These are phyloP conservation scores for Tricholoma bakamatsutake DNA, from an alignment of 768 basidiomycete species.

Conservation along the genomic window DNA sequence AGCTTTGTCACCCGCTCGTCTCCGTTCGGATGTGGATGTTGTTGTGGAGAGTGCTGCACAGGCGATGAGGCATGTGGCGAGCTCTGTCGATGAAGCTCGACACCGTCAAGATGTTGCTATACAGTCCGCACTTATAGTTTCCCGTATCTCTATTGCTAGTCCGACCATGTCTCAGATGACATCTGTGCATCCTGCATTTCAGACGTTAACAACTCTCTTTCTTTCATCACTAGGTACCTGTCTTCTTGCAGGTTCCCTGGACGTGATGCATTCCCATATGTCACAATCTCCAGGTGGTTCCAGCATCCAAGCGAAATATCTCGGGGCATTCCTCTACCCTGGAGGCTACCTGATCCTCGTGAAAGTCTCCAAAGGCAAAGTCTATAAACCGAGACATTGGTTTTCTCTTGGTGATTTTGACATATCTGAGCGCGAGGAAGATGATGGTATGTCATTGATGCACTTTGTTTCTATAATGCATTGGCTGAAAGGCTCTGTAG, in stretches of 20 bases:
- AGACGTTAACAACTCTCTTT: constrained; percentile 47
- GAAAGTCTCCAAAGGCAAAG: constrained; percentile 74
- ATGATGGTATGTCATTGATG: constrained; percentile 58
- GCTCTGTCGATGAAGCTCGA: constrained; percentile 77
- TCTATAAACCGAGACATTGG: constrained; percentile 88
- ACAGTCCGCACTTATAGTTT: constrained; percentile 64
- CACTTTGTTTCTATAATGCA: neutral
- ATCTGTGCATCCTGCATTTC: constrained; percentile 24
- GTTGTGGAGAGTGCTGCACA: constrained; percentile 50
- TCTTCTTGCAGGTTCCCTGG: constrained; percentile 77
- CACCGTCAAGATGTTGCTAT: constrained; percentile 56
- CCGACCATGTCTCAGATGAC: constrained; percentile 21
- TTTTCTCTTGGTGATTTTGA: constrained; percentile 73
- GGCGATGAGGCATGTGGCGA: constrained; percentile 73
- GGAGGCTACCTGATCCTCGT: constrained; percentile 84
- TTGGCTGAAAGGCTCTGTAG: constrained; percentile 33
- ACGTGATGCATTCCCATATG: constrained; percentile 73
- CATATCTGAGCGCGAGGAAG: constrained; percentile 58
- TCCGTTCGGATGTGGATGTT: constrained; percentile 32
- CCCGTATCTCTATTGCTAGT: constrained; percentile 47
- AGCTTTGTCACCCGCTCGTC: constrained; percentile 14
- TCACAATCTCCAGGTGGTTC: constrained; percentile 37
- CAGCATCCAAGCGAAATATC: constrained; percentile 74
- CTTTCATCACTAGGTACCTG: constrained; percentile 74
- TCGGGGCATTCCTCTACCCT: constrained; percentile 84